Conservation (phyloP, 208 protist genomes). For the Trypanosoma conorhini region DNA sequence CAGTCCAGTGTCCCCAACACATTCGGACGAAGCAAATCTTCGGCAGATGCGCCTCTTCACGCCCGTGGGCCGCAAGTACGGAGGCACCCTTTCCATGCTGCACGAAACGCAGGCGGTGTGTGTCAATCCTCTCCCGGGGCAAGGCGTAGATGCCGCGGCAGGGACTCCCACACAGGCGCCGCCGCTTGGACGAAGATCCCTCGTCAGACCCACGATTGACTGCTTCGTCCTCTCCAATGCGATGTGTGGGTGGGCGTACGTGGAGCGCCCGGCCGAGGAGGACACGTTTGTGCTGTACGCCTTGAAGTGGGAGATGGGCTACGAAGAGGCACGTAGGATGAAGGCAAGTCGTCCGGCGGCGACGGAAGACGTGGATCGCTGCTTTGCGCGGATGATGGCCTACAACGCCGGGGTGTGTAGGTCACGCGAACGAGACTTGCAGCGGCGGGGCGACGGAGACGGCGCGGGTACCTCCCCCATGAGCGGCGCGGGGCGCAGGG, state of each 20-base stretch:
- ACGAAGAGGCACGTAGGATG: conserved; percentile 64
- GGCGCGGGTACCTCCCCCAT: not conserved
- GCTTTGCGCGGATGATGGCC: conserved; percentile 29
- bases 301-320: conserved; percentile 86
- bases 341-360: not conserved
- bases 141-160: not conserved
- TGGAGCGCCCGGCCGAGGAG: conserved; percentile 49
- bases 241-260: conserved; percentile 57
- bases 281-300: conserved; percentile 65
- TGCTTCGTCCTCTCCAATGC: conserved; percentile 47
- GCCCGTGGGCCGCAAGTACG: not conserved
- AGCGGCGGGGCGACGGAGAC: conserved; percentile 10
- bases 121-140: not conserved
- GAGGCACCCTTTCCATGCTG: not conserved
- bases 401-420: conserved; percentile 30
- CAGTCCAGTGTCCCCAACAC: conserved; percentile 11
- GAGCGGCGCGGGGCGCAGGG: conserved; percentile 1
- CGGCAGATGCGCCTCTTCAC: not conserved
- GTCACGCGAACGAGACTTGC: conserved; percentile 6
- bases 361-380: conserved; percentile 10
- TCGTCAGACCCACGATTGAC: conserved; percentile 46
- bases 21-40: conserved; percentile 6
- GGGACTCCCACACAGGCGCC: not conserved
- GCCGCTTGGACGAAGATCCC: conserved; percentile 12
- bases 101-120: not conserved